Evolutionary conservation across 2,329 filamentous ascomycete genomes (phyloP), one percentile per base, ranked within the genome.

Genomic region (Pyrenochaeta sp.): DNA sequence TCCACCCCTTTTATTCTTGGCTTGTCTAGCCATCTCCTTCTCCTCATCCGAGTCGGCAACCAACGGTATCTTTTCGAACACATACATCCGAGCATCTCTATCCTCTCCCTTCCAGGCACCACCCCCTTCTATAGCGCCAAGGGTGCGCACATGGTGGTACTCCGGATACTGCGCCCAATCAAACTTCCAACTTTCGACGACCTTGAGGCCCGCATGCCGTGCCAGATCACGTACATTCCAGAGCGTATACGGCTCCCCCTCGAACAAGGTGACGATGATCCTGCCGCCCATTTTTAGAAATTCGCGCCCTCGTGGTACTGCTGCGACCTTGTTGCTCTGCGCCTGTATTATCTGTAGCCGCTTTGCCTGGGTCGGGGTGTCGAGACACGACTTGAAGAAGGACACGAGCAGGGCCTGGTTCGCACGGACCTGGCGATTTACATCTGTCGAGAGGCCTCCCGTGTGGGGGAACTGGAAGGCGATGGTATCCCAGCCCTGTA

Each of bases 391-490:
- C 7, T 60, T 58, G 61, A 75, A 74, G 43, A 75, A 75, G 3
- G 40, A 36, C 2, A 72, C 69, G 12, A 71, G 58, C 53, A 73
- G 68, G 45, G 50, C 66, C 57, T 71, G 70, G 78, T 99, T 98
- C 74, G 91, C 87, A 51, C 95, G 87, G 12, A 97, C 92, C 78
- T 99, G 95, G 31, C 95, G 84, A 79, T 97, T 97, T 50, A 97
- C 90, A 78, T 98, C 93, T 64, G 90, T 98, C 61, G 87, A 90
- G 68, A 96, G 88, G 40, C 95, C 95, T 60, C 95, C 95, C 3
- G 96, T 90, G 79, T 99, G 95, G 31, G 95, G 95, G 76, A 99
- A 99, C 81, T 97, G 97, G 85, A 98, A 99, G 62, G 94, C 82
- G 58, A 98, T 88, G 51, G 87, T 84, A 74, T 96, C 88, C 82